A percentile compares a stretch with the other conserved stretches of the same genome.
These are phyloP conservation scores for Pseudogymnoascus sp. DNA, from an alignment of 2,329 filamentous ascomycete species.

Conservation along the genomic window DNA sequence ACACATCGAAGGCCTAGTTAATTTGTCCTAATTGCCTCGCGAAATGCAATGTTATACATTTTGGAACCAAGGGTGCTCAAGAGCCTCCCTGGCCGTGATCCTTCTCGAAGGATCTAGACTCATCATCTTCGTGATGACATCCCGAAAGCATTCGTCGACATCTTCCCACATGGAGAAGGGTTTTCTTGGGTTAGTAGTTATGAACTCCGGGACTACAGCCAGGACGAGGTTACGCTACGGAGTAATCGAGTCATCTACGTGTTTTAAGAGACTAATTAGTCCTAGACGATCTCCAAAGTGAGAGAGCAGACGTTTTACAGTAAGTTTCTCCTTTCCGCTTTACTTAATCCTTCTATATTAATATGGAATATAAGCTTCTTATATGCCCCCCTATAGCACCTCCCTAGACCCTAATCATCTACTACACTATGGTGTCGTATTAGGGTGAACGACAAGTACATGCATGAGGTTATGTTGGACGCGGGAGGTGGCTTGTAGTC, in stretches of 20 bases:
- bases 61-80: conserved; percentile 25
- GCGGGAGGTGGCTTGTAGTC: not conserved
- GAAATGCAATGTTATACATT: conserved; percentile 20
- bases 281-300: conserved; percentile 22
- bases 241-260: conserved; percentile 28
- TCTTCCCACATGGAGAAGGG: conserved; percentile 35
- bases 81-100: conserved; percentile 32
- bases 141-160: conserved; percentile 33
- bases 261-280: conserved; percentile 33
- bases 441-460: not conserved
- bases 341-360: too few species aligned
- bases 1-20: too few species aligned
- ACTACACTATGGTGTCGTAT: not conserved
- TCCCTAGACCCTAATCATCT: too few species aligned
- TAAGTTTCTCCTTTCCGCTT: too few species aligned
- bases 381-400: too few species aligned
- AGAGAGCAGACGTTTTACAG: too few species aligned
- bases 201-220: not conserved
- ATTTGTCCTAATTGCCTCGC: too few species aligned
- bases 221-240: not conserved
- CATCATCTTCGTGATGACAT: conserved; percentile 32
- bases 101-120: conserved; percentile 32
- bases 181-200: conserved; percentile 27
- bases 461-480: not conserved
- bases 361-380: too few species aligned